A percentile compares a stretch with the other conserved stretches of the same genome.
Evolutionary conservation across 2,329 filamentous ascomycete genomes (phyloP).

Genomic region (Cryphonectria radicalis): DNA sequence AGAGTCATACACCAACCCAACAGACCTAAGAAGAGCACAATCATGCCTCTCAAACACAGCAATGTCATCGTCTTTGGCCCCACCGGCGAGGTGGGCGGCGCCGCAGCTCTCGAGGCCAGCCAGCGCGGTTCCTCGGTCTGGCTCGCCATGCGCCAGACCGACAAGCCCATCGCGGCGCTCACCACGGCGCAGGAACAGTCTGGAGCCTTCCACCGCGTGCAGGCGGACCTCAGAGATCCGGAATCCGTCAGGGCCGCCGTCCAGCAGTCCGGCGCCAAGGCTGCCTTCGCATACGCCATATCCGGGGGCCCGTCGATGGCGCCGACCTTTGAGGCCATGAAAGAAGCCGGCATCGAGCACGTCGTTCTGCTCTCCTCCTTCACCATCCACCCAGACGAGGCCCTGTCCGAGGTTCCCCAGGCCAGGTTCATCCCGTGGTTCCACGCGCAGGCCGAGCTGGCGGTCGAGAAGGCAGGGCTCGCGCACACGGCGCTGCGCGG

Average conservation of each 20-base stretch:
- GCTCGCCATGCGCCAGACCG: conserved; percentile 32
- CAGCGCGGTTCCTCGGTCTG: conserved; percentile 45
- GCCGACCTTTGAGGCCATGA: conserved; percentile 48
- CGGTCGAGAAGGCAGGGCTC: conserved; percentile 46
- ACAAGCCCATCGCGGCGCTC: conserved; percentile 45
- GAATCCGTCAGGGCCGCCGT: conserved; percentile 46
- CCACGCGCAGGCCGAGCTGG: conserved; percentile 51
- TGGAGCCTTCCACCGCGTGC: conserved; percentile 30
- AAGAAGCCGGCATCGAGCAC: conserved; percentile 48
- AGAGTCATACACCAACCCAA: background rate
- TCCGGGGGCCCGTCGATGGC: conserved; percentile 42
- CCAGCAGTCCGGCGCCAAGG: conserved; percentile 45
- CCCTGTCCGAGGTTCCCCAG: conserved; percentile 35
- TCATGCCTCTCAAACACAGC: conserved; percentile 30
- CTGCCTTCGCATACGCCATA: conserved; percentile 53
- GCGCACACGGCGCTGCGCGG: conserved; percentile 45
- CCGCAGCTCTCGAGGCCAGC: conserved; percentile 44
- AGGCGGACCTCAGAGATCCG: conserved; percentile 49
- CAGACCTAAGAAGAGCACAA: background rate
- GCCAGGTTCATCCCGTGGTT: conserved; percentile 41
- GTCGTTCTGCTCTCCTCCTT: conserved; percentile 50
- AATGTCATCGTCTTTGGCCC: conserved; percentile 52
- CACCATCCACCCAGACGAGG: conserved; percentile 31
- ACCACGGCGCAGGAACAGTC: conserved; percentile 18
- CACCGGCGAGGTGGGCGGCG: conserved; percentile 50